These are phyloP conservation scores for Barnettozyma sucrosica DNA, from an alignment of 805 yeast genomes.

Conservation along the genomic window DNA sequence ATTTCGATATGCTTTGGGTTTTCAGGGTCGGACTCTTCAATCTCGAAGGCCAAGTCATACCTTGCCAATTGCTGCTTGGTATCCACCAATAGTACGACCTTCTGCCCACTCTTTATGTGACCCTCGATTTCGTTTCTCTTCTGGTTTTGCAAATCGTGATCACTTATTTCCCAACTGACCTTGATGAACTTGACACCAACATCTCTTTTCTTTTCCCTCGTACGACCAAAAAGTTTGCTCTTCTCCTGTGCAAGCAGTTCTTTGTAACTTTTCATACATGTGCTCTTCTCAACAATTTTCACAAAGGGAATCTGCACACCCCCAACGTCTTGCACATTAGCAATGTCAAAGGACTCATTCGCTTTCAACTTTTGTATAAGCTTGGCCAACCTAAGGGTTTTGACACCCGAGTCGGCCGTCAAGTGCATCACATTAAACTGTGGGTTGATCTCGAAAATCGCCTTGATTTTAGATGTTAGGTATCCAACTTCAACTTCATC, in stretches of 20 bases:
- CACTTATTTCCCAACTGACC: slow-evolving; percentile 52
- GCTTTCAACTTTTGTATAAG: slow-evolving; percentile 10
- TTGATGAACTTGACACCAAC: slow-evolving; percentile 40
- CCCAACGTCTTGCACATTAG: slow-evolving; percentile 13
- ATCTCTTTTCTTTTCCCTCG: slow-evolving; percentile 25
- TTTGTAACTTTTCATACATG: slow-evolving; percentile 27
- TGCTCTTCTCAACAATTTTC: slow-evolving; percentile 13
- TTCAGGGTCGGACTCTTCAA: slow-evolving; percentile 9
- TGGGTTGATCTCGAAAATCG: slow-evolving; percentile 11
- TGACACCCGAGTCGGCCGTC: slow-evolving; percentile 10
- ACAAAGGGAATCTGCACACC: slow-evolving; percentile 11
- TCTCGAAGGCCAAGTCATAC: slow-evolving; percentile 3
- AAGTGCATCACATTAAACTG: slow-evolving; percentile 11
- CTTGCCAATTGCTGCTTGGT: slow-evolving; percentile 27
- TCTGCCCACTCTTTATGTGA: slow-evolving; percentile 38
- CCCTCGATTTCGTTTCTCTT: slow-evolving; percentile 44
- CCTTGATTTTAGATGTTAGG: slow-evolving; percentile 17
- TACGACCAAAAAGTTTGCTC: slow-evolving; percentile 22
- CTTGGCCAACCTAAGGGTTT: slow-evolving; percentile 8
- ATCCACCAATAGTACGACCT: slow-evolving; percentile 36
- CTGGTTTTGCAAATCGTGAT: slow-evolving; percentile 46
- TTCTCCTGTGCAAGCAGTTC: slow-evolving; percentile 19
- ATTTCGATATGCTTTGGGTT: slow-evolving; percentile 10
- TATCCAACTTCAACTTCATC: slow-evolving; percentile 20
- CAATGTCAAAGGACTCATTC: slow-evolving; percentile 17